Evolutionary conservation across 2,329 filamentous ascomycete species (phyloP).

Genomic region (Clarireedia sp.): DNA sequence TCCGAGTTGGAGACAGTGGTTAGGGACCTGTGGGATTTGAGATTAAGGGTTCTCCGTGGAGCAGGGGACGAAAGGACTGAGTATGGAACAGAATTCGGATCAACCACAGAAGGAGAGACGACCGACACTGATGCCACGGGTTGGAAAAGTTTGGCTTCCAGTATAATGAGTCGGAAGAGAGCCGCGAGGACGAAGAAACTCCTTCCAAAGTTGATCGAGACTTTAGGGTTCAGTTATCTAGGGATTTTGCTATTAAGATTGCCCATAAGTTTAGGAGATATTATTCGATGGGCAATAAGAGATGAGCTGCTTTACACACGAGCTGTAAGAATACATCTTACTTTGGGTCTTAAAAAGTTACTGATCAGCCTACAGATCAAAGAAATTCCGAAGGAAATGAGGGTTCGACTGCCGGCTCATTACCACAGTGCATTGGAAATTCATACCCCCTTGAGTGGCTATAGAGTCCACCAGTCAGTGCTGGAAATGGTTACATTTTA

Average conservation of each 20-base stretch:
- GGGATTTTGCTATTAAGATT: slow-evolving; percentile 67
- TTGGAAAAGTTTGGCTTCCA: slow-evolving; percentile 36
- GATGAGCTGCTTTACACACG: slow-evolving; percentile 66
- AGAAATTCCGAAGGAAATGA: slow-evolving; percentile 56
- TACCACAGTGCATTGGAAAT: slow-evolving; percentile 55
- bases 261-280: slow-evolving; percentile 66
- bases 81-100: slow-evolving; percentile 31
- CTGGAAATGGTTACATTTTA: slow-evolving; percentile 57
- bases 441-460: slow-evolving; percentile 37
- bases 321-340: slow-evolving; percentile 41
- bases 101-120: slow-evolving; percentile 30
- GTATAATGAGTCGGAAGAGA: slow-evolving; percentile 34
- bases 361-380: slow-evolving; percentile 38
- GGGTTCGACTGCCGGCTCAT: slow-evolving; percentile 51
- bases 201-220: slow-evolving; percentile 64
- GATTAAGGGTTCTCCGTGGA: slow-evolving; percentile 32
- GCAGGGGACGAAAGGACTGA: slow-evolving; percentile 30
- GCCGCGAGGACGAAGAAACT: slow-evolving; percentile 18
- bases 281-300: slow-evolving; percentile 58
- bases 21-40: slow-evolving; percentile 75
- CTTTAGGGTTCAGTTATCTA: slow-evolving; percentile 71
- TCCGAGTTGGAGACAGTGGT: slow-evolving; percentile 70
- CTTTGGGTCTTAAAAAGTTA: neutral
- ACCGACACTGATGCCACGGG: slow-evolving; percentile 29
- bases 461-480: slow-evolving; percentile 57